Percentiles rank a stretch among this genome's conserved stretches.
phyloP scores from a whole-genome alignment of 164 flowering plant species.

The Malania oleifera region DNA sequence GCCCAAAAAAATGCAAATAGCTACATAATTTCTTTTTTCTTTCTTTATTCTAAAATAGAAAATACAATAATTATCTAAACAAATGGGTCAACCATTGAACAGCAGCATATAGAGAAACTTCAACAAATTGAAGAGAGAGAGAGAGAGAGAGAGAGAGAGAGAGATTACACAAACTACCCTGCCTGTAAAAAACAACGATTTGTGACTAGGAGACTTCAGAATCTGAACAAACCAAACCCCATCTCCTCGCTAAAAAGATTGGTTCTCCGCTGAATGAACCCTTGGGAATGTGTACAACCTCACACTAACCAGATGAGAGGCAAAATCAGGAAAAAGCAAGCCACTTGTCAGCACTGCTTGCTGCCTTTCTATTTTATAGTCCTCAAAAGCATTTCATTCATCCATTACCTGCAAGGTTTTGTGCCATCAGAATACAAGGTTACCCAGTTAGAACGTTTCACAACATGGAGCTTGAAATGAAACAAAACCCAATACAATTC shows the following conservation, averaged over 20 bases:
- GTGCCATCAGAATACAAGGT: too few species aligned
- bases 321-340: not conserved
- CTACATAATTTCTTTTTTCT: too few species aligned
- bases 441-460: too few species aligned
- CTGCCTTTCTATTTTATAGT: not conserved
- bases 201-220: conserved; percentile 1
- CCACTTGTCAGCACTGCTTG: not conserved
- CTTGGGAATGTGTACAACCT: not conserved
- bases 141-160: not conserved
- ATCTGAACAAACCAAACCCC: conserved; percentile 2
- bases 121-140: not conserved
- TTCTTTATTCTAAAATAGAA: conserved; percentile 1
- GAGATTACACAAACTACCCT: not conserved
- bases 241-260: not conserved
- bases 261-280: not conserved
- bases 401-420: not conserved
- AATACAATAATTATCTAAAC: conserved; percentile 7
- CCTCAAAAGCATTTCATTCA: not conserved
- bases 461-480: too few species aligned
- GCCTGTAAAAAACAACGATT: not conserved
- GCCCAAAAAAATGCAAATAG: too few species aligned
- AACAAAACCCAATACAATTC: too few species aligned
- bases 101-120: not conserved
- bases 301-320: too few species aligned
- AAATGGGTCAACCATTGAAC: conserved; percentile 11